These are phyloP conservation scores for Calonectria multiphialidica DNA, from an alignment of 2,329 filamentous ascomycete genomes.

Conservation along the genomic window DNA sequence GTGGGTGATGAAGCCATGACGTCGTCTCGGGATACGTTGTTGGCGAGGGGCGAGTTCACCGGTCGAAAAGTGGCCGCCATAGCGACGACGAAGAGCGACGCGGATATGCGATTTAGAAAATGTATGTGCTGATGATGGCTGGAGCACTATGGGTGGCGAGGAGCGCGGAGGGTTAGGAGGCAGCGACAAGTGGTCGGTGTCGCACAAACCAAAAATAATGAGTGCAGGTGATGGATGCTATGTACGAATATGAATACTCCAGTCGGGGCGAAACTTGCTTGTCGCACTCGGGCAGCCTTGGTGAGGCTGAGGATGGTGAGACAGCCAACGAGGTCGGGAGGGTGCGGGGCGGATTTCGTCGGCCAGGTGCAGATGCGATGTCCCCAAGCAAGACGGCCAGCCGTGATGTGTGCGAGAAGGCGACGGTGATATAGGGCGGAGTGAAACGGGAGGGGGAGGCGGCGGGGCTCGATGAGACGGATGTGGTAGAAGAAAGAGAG, in stretches of 20 bases:
- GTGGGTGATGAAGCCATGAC: conserved; percentile 52
- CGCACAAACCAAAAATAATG: conserved; percentile 32
- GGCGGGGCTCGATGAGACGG: conserved; percentile 37
- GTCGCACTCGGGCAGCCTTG: conserved; percentile 36
- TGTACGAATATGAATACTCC: conserved; percentile 17
- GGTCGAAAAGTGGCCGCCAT: conserved; percentile 64
- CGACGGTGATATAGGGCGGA: conserved; percentile 37
- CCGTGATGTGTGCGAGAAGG: conserved; percentile 21
- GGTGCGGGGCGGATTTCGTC: conserved; percentile 38
- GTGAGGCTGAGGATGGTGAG: conserved; percentile 44
- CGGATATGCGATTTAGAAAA: conserved; percentile 18
- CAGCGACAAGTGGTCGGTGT: conserved; percentile 30
- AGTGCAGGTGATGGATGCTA: conserved; percentile 30
- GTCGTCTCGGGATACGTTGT: conserved; percentile 49
- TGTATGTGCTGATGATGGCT: conserved; percentile 19
- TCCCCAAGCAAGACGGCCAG: conserved; percentile 19
- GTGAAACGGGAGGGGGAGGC: conserved; percentile 20
- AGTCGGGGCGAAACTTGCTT: conserved; percentile 23
- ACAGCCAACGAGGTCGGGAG: conserved; percentile 33
- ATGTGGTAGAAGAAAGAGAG: conserved; percentile 29
- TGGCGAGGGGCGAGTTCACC: conserved; percentile 57
- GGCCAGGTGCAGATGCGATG: conserved; percentile 34
- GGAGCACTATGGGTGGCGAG: conserved; percentile 6
- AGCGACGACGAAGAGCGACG: conserved; percentile 33
- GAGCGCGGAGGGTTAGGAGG: conserved; percentile 15